These are phyloP conservation scores for Penicillium sp. DNA, from an alignment of 2,329 filamentous ascomycete genomes.

Conservation along the genomic window DNA sequence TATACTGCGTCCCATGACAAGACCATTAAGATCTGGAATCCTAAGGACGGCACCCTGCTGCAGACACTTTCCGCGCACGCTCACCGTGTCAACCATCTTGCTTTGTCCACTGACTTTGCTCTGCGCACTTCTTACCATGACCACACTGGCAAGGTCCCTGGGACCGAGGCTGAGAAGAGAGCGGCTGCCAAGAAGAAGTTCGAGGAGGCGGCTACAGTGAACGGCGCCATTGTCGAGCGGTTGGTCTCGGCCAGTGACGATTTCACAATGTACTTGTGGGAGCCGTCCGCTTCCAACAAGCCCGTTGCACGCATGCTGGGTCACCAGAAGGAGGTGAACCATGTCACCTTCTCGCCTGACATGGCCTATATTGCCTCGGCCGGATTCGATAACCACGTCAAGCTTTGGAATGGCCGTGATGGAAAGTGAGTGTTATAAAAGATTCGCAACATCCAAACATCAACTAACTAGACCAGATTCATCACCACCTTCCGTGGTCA, in stretches of 20 bases:
- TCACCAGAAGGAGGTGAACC: constrained; percentile 95
- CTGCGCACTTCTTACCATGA: constrained; percentile 85
- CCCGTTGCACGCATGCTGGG: constrained; percentile 86
- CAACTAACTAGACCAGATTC: constrained; percentile 57
- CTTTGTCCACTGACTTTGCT: constrained; percentile 88
- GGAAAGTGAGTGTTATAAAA: constrained; percentile 49
- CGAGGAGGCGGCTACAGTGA: constrained; percentile 76
- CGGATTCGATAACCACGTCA: constrained; percentile 92
- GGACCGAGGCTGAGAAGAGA: constrained; percentile 68
- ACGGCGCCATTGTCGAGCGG: constrained; percentile 76
- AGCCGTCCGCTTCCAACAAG: constrained; percentile 75
- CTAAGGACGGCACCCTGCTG: constrained; percentile 73
- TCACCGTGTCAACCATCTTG: constrained; percentile 95
- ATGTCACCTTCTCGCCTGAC: constrained; percentile 91
- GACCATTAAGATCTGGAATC: constrained; percentile 88
- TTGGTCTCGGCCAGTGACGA: constrained; percentile 91
- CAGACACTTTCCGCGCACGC: constrained; percentile 81
- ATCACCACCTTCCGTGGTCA: constrained; percentile 86
- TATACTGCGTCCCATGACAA: constrained; percentile 90
- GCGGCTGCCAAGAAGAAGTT: constrained; percentile 79
- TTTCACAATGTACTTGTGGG: constrained; percentile 96
- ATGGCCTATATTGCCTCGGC: constrained; percentile 83
- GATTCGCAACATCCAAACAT: constrained; percentile 3
- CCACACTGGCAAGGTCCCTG: constrained; percentile 71
- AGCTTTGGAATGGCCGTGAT: constrained; percentile 80